These are phyloP conservation scores for Chalaropsis thielavioides DNA, from an alignment of 2,329 filamentous ascomycete genomes.

Conservation along the genomic window DNA sequence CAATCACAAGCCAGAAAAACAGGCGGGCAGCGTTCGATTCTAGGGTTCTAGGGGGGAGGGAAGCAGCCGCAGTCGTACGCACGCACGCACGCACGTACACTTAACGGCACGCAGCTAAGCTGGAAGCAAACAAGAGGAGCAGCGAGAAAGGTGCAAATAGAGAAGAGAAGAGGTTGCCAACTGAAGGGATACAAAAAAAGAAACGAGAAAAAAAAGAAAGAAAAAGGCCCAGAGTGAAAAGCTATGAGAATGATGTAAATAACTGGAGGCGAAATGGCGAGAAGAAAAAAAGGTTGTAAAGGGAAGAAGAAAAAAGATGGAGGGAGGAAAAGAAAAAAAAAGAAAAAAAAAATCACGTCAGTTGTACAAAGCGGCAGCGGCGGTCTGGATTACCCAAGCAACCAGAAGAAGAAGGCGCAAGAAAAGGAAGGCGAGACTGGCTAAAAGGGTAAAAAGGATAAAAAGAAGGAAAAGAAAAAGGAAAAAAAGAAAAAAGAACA, in stretches of 20 bases:
- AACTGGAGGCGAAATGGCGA: not conserved
- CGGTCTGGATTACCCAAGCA: not conserved
- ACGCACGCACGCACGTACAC: not conserved
- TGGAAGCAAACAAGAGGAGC: not conserved
- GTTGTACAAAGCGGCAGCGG: not conserved
- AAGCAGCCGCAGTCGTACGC: not conserved
- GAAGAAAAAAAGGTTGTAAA: not conserved
- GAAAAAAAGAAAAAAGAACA: not conserved
- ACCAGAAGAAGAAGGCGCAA: not conserved
- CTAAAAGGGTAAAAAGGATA: too few relatives aligned
- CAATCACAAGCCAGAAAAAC: not conserved
- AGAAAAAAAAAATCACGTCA: conserved; percentile 3
- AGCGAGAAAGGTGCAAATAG: not conserved
- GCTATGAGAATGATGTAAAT: not conserved
- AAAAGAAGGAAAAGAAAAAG: not conserved
- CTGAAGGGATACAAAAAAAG: not conserved
- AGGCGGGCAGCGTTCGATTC: not conserved
- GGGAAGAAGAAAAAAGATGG: not conserved
- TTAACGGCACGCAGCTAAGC: not conserved
- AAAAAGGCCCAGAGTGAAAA: not conserved
- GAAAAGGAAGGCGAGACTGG: not conserved
- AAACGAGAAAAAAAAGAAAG: not conserved
- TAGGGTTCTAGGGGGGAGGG: not conserved
- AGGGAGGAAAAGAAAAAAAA: not conserved
- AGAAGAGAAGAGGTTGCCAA: too few relatives aligned